A percentile compares a stretch with the other conserved stretches of the same genome.
Evolutionary conservation across 2,329 filamentous ascomycete species (phyloP).

Genomic region (Penicillium concentricum): DNA sequence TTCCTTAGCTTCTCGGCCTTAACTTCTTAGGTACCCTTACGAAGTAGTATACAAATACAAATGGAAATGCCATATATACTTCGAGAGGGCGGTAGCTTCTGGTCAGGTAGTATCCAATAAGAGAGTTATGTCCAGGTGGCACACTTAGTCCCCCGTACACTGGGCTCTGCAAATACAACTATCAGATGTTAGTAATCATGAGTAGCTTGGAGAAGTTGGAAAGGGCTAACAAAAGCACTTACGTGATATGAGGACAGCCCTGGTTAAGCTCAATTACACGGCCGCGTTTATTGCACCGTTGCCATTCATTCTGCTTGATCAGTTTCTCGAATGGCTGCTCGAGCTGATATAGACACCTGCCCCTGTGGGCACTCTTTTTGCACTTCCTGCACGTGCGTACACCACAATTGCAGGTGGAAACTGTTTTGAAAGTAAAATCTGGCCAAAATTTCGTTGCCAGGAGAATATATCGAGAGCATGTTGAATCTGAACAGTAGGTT

Average conservation of each 20-base stretch:
- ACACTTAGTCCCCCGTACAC: no score
- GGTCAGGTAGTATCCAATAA: no score
- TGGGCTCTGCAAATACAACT: slow-evolving; percentile 1
- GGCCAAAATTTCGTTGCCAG: background rate
- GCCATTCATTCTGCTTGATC: background rate
- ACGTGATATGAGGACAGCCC: background rate
- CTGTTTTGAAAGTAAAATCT: background rate
- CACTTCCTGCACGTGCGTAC: background rate
- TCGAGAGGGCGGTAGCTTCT: no score
- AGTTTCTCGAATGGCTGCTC: background rate
- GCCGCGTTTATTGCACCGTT: background rate
- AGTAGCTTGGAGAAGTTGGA: background rate
- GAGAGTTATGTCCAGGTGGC: no score
- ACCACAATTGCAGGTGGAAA: background rate
- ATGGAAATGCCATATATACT: no score
- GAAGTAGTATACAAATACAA: no score
- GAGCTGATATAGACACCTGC: background rate
- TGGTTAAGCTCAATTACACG: background rate
- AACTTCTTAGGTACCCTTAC: no score
- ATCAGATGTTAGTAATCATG: background rate
- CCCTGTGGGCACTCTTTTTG: background rate
- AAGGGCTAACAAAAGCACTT: background rate
- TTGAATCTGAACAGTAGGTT: background rate
- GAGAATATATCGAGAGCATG: background rate
- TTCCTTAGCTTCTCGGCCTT: no score